Evolutionary conservation across 2,329 filamentous ascomycete species (phyloP).

Genomic region (Pseudopithomyces maydicus): DNA sequence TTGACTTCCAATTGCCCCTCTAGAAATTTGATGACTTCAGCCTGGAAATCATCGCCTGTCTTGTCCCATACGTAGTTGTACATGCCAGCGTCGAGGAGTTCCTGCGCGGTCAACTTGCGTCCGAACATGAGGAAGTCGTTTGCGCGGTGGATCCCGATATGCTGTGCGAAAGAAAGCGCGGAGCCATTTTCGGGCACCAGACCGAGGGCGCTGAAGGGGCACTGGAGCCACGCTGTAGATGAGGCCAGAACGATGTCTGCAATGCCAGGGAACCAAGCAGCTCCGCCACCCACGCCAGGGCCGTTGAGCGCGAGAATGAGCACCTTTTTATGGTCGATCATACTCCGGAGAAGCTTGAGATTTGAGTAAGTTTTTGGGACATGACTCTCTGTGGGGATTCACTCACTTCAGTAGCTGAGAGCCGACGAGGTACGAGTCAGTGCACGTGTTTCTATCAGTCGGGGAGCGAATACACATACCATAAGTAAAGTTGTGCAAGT

Average conservation of each 20-base stretch:
- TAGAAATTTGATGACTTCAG: slow-evolving; percentile 49
- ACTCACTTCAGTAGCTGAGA: not conserved
- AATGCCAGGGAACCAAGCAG: slow-evolving; percentile 56
- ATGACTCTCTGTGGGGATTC: no score
- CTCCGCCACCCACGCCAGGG: slow-evolving; percentile 56
- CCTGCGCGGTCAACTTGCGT: slow-evolving; percentile 50
- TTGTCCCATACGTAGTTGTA: slow-evolving; percentile 53
- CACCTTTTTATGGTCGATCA: slow-evolving; percentile 58
- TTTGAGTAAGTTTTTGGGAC: slow-evolving; percentile 8
- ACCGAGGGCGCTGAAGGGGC: slow-evolving; percentile 54
- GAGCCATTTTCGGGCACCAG: slow-evolving; percentile 58
- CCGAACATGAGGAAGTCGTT: slow-evolving; percentile 61
- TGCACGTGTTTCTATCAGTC: no score
- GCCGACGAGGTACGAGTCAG: not conserved
- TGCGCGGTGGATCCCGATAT: slow-evolving; percentile 56
- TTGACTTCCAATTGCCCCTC: slow-evolving; percentile 51
- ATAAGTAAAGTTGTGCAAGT: slow-evolving; percentile 31
- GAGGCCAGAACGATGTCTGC: slow-evolving; percentile 57
- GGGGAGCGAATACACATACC: slow-evolving; percentile 24
- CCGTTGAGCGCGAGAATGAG: slow-evolving; percentile 58
- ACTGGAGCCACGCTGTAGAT: slow-evolving; percentile 52
- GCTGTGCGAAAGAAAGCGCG: slow-evolving; percentile 52
- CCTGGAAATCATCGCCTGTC: slow-evolving; percentile 49
- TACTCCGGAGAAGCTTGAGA: slow-evolving; percentile 49
- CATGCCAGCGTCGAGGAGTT: slow-evolving; percentile 51